These are phyloP conservation scores for Puccinia brachypodii DNA, from an alignment of 1,284 basidiomycete species.

Conservation along the genomic window DNA sequence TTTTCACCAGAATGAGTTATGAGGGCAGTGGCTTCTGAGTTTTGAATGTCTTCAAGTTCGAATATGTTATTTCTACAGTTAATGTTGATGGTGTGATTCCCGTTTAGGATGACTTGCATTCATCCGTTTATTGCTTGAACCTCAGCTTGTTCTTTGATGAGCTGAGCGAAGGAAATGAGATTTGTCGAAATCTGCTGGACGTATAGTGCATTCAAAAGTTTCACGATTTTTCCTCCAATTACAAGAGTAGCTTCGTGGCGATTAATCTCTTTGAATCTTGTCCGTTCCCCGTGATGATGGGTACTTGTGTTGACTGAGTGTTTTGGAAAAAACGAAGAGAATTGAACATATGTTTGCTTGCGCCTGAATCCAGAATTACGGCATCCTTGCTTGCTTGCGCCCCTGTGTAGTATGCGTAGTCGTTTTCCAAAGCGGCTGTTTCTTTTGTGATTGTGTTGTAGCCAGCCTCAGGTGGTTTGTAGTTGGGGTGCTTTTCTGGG, in stretches of 20 bases:
- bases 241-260: neutral
- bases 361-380: neutral
- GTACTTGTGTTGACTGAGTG: neutral
- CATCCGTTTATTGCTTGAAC: neutral
- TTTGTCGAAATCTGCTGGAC: neutral
- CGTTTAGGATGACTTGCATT: neutral
- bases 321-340: neutral
- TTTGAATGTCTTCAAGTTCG: neutral
- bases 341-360: conserved; percentile 19
- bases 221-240: neutral
- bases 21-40: neutral
- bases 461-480: neutral
- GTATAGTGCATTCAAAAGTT: neutral
- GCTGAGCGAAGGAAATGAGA: conserved; percentile 10
- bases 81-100: neutral
- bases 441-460: too few species aligned
- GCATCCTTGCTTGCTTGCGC: neutral
- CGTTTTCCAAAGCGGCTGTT: too few species aligned
- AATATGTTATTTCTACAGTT: neutral
- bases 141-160: neutral
- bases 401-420: too few species aligned
- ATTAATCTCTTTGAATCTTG: neutral
- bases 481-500: neutral
- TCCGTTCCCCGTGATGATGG: neutral
- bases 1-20: neutral